phyloP scores from a whole-genome alignment of 2,329 filamentous ascomycete species.

The Ciborinia camelliae region DNA sequence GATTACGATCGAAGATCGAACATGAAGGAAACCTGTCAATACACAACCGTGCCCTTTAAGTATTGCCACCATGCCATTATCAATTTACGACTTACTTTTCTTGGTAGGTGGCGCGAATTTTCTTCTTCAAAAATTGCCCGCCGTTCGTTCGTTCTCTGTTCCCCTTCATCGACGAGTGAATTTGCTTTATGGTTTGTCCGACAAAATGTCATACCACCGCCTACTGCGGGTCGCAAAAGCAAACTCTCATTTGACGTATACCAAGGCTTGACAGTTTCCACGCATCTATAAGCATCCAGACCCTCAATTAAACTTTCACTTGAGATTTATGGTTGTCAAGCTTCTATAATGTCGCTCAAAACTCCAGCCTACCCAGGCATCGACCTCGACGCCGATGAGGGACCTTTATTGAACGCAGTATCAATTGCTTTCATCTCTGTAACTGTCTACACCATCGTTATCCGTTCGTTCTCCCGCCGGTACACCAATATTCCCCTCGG shows the following conservation, averaged over 20 bases:
- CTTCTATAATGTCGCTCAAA: background rate
- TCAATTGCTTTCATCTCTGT: constrained; percentile 1
- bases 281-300: constrained; percentile 5
- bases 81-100: background rate
- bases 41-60: background rate
- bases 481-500: background rate
- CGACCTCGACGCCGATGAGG: constrained; percentile 1
- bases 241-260: background rate
- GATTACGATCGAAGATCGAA: background rate
- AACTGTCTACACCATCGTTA: background rate
- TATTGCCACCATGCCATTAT: background rate
- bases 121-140: background rate
- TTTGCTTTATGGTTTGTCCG: background rate
- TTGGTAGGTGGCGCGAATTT: background rate
- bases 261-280: background rate
- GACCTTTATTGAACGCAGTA: background rate
- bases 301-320: background rate
- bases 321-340: background rate
- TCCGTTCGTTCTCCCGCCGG: constrained; percentile 3
- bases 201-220: background rate
- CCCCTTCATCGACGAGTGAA: background rate
- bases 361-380: constrained; percentile 10
- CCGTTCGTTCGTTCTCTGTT: background rate
- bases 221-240: background rate
- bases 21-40: no score